These are phyloP conservation scores for Guadua angustifolia DNA, from an alignment of 176 grass and related monocot species.

Conservation along the genomic window DNA sequence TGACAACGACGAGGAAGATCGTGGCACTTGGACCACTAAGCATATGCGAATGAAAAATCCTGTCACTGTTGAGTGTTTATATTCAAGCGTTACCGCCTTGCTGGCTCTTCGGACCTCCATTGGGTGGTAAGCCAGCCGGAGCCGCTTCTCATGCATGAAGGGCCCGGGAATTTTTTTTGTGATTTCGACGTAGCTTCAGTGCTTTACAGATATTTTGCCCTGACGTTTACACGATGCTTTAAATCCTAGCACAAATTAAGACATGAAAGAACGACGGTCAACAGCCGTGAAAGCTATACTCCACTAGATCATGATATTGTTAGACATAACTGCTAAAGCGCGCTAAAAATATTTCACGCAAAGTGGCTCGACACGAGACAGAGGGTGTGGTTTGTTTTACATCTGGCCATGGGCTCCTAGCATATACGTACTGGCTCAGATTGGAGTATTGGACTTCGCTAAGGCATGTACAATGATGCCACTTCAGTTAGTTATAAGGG, in stretches of 20 bases:
- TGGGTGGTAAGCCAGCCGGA: slow-evolving; percentile 6
- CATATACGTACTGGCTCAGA: neutral
- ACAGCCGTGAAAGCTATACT: neutral
- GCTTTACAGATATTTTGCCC: slow-evolving; percentile 19
- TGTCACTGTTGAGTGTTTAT: neutral
- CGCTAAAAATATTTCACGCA: neutral
- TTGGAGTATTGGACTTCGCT: too few species aligned
- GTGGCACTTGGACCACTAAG: neutral
- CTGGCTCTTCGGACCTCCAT: slow-evolving; percentile 22
- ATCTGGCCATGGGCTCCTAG: neutral
- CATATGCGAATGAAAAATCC: neutral
- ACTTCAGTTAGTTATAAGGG: too few species aligned
- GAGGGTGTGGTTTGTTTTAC: neutral
- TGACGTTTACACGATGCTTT: neutral
- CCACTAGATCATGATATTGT: neutral
- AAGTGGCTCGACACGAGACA: neutral
- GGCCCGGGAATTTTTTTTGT: neutral
- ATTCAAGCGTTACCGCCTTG: neutral
- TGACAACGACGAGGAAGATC: slow-evolving; percentile 1
- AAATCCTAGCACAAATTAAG: neutral
- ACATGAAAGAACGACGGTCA: neutral
- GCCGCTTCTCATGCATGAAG: neutral
- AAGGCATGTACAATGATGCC: too few species aligned
- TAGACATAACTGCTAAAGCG: neutral
- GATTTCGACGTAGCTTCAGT: neutral